These are phyloP conservation scores for Cercospora sp. DNA, from an alignment of 2,329 filamentous ascomycete species.

Conservation along the genomic window DNA sequence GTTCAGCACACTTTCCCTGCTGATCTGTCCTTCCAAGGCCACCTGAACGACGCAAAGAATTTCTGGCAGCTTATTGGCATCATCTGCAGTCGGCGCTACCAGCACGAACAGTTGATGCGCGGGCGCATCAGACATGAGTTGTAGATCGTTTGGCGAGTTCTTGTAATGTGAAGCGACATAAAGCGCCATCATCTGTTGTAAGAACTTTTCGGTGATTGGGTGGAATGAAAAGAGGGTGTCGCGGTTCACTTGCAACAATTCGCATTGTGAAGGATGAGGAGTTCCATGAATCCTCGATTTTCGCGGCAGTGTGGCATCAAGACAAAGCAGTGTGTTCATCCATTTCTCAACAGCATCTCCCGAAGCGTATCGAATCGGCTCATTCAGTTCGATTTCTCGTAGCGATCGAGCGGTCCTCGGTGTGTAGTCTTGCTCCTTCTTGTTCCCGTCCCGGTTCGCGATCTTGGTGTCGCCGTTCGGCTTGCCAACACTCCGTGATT, in stretches of 20 bases:
- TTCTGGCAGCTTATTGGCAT: conserved; percentile 78
- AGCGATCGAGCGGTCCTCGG: conserved; percentile 72
- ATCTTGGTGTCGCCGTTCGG: conserved; percentile 62
- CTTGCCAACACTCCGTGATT: conserved; percentile 69
- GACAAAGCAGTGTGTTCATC: conserved; percentile 90
- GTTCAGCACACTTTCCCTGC: conserved; percentile 86
- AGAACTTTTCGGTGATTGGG: conserved; percentile 91
- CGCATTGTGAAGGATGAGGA: conserved; percentile 86
- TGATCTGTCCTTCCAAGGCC: conserved; percentile 91
- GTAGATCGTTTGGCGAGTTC: conserved; percentile 96
- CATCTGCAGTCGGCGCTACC: conserved; percentile 78
- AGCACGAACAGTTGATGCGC: conserved; percentile 96
- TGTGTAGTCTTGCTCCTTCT: conserved; percentile 61
- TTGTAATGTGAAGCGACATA: conserved; percentile 98
- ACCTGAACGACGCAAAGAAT: conserved; percentile 94
- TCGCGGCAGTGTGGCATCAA: conserved; percentile 86
- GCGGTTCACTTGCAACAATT: conserved; percentile 90
- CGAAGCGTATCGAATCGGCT: conserved; percentile 91
- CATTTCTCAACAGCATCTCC: conserved; percentile 93
- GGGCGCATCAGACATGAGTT: conserved; percentile 96
- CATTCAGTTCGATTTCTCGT: conserved; percentile 86
- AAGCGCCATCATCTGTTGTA: conserved; percentile 96
- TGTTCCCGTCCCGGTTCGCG: conserved; percentile 77
- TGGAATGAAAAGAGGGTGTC: conserved; percentile 99
- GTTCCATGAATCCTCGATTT: conserved; percentile 75